Conservation (phyloP, 2,329 filamentous ascomycete species). For the Zasmidium citrigriseum region DNA sequence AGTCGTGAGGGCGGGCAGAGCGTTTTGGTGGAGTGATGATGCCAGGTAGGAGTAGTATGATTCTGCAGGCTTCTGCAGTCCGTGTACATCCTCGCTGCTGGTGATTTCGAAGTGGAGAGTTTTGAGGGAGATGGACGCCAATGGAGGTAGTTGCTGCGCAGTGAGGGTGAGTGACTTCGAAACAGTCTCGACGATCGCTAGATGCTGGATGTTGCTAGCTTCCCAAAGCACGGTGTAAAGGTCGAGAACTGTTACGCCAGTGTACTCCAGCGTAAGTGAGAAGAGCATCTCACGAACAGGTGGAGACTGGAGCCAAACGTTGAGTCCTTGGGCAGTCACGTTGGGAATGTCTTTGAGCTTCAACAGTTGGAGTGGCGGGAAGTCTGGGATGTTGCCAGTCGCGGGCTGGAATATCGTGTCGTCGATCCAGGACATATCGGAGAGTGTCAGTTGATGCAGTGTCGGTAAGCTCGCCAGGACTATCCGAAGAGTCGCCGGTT, state of each 20-base stretch:
- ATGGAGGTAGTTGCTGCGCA: constrained; percentile 56
- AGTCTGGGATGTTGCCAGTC: constrained; percentile 63
- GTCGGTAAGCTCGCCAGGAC: constrained; percentile 67
- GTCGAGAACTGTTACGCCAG: constrained; percentile 65
- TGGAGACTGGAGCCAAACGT: constrained; percentile 64
- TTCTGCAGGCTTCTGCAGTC: constrained; percentile 53
- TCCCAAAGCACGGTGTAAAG: constrained; percentile 63
- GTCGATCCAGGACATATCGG: constrained; percentile 68
- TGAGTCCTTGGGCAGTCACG: constrained; percentile 71
- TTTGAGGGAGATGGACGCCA: constrained; percentile 68
- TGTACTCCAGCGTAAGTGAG: constrained; percentile 70
- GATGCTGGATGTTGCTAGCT: constrained; percentile 59
- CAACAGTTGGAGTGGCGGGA: constrained; percentile 74
- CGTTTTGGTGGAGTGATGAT: constrained; percentile 74
- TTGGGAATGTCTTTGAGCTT: constrained; percentile 70
- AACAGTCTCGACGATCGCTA: constrained; percentile 60
- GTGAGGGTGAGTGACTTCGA: constrained; percentile 56
- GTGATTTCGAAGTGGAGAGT: constrained; percentile 84
- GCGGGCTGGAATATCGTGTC: constrained; percentile 74
- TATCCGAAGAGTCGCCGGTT: constrained; percentile 69
- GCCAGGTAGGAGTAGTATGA: constrained; percentile 85
- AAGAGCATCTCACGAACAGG: constrained; percentile 63
- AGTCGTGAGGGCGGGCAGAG: constrained; percentile 70
- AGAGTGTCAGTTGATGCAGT: constrained; percentile 74
- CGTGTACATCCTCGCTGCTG: constrained; percentile 60